A percentile compares a stretch with the other conserved stretches of the same genome.
Evolutionary conservation across 2,329 filamentous ascomycete genomes (phyloP).

Genomic region (Fusarium sp.): DNA sequence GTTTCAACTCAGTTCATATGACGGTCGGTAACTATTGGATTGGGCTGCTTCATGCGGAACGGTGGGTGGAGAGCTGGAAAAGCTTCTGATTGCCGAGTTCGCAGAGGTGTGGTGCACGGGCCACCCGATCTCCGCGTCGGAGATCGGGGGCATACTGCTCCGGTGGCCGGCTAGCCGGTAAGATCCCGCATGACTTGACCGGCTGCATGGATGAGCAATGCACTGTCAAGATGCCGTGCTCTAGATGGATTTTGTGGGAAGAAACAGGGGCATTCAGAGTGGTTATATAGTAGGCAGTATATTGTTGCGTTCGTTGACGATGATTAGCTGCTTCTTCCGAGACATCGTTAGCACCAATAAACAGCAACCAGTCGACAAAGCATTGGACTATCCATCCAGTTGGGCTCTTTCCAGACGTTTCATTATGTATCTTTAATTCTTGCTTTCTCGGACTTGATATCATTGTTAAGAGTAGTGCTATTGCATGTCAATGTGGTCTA

Average conservation of each 20-base stretch:
- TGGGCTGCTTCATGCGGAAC: constrained; percentile 33
- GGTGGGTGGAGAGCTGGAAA: constrained; percentile 38
- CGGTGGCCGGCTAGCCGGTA: constrained; percentile 9
- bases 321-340: neutral
- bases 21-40: no score
- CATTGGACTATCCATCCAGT: neutral
- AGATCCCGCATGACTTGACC: neutral
- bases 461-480: neutral
- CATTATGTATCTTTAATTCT: neutral
- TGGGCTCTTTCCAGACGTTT: neutral
- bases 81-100: constrained; percentile 40
- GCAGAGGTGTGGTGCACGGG: constrained; percentile 35
- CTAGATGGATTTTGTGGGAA: neutral
- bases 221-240: neutral
- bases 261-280: neutral
- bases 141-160: constrained; percentile 29
- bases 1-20: no score
- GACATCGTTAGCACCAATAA: neutral
- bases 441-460: neutral
- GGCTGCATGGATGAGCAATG: neutral
- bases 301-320: neutral
- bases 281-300: neutral
- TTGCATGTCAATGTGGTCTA: neutral
- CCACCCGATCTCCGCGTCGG: constrained; percentile 35
- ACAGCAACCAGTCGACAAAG: neutral